phyloP scores from a whole-genome alignment of 1,284 basidiomycete genomes.

The Leccinum fallax region DNA sequence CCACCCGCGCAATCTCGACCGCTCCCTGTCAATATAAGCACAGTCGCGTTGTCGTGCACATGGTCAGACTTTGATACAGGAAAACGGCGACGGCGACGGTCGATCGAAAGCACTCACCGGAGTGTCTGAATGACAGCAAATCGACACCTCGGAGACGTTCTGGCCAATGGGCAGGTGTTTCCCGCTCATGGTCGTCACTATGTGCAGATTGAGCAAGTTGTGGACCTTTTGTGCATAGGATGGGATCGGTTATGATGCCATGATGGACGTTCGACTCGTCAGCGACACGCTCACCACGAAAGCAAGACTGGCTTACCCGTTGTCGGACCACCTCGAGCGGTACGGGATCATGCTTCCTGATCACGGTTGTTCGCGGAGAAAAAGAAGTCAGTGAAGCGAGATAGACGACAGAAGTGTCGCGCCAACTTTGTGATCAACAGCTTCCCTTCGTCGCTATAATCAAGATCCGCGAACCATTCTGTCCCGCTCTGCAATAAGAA shows the following conservation, averaged over 20 bases:
- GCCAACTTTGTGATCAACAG: slow-evolving; percentile 58
- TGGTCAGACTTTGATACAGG: not conserved
- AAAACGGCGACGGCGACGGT: not conserved
- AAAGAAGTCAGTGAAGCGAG: not conserved
- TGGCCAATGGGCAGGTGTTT: slow-evolving; percentile 45
- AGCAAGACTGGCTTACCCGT: slow-evolving; percentile 39
- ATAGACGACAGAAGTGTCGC: slow-evolving; percentile 4
- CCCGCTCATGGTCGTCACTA: slow-evolving; percentile 51
- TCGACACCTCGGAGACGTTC: slow-evolving; percentile 52
- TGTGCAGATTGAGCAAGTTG: slow-evolving; percentile 43
- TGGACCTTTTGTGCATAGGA: slow-evolving; percentile 39
- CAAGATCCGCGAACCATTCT: slow-evolving; percentile 69
- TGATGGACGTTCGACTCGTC: not conserved
- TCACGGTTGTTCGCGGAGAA: not conserved
- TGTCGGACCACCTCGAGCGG: slow-evolving; percentile 44
- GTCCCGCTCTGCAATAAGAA: not conserved
- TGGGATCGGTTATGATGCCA: too few relatives aligned
- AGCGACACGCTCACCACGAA: not conserved
- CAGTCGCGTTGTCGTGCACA: not conserved
- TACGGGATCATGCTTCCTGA: slow-evolving; percentile 55
- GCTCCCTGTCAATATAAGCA: slow-evolving; percentile 43
- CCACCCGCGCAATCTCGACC: slow-evolving; percentile 49
- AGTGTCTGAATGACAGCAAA: slow-evolving; percentile 68
- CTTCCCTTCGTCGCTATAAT: slow-evolving; percentile 56
- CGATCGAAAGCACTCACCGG: slow-evolving; percentile 50